Percentiles rank a stretch among this genome's conserved stretches.
phyloP scores from a whole-genome alignment of 2,329 filamentous ascomycete genomes.

The Phialocephala sp. region DNA sequence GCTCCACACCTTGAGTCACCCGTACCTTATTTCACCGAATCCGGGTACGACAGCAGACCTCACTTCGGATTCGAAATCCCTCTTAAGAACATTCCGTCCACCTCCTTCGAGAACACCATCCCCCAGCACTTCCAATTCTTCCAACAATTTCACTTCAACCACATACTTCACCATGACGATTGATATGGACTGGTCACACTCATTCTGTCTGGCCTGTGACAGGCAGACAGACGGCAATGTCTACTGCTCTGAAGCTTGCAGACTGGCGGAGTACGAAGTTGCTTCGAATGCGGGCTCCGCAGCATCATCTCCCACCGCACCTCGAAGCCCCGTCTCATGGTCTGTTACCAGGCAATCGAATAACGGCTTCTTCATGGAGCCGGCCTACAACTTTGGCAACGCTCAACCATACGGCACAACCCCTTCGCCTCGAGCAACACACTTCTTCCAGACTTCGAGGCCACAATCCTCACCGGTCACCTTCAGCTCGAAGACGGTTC shows the following conservation, averaged over 20 bases:
- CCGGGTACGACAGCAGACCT: conserved; percentile 30
- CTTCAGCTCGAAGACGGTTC: conserved; percentile 49
- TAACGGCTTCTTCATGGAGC: conserved; percentile 69
- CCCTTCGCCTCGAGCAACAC: conserved; percentile 45
- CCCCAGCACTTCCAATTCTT: conserved; percentile 9
- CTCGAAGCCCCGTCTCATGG: conserved; percentile 56
- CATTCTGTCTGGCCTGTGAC: conserved; percentile 95
- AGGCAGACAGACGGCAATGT: conserved; percentile 80
- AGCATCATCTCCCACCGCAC: conserved; percentile 59
- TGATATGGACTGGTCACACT: conserved; percentile 72
- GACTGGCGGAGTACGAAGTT: conserved; percentile 84
- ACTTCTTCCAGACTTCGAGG: conserved; percentile 55
- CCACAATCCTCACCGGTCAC: conserved; percentile 51
- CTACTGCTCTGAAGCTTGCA: conserved; percentile 93
- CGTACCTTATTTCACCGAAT: conserved; percentile 36
- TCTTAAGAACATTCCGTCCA: conserved; percentile 22
- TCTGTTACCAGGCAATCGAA: conserved; percentile 55
- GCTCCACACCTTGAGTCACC: conserved; percentile 43
- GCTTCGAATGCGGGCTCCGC: conserved; percentile 60
- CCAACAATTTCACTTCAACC: conserved; percentile 18
- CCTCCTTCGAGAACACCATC: conserved; percentile 15
- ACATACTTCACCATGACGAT: conserved; percentile 39
- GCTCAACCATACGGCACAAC: conserved; percentile 62
- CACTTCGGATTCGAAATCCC: conserved; percentile 24
- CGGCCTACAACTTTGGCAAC: conserved; percentile 76